Evolutionary conservation across 768 basidiomycete genomes (phyloP), one percentile per base, ranked within the genome.

Genomic region (Phanerochaete sordida): DNA sequence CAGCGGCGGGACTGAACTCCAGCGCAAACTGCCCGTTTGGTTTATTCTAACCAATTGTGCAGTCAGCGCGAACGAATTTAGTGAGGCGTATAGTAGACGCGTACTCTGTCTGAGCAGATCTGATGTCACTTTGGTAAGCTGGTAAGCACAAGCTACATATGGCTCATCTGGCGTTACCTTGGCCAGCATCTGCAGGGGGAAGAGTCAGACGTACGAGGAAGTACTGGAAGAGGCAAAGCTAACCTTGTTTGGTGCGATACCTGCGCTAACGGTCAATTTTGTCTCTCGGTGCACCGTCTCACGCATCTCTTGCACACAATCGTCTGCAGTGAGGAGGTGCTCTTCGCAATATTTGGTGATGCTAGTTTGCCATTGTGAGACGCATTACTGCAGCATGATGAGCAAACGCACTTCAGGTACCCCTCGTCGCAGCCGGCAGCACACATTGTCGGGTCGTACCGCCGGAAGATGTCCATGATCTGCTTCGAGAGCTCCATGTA

Each of bases 231-330:
- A 19, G 12, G 9, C 47, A 35, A 5, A 16, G 47, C 83, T 56
- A 68, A 94, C 94, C 81, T 90, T 91, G 74, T 95, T 98, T 1
- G 96, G 91, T 0, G 96, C 95, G 59, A 98, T 94, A 2, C 97
- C 97, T 30, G 95, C 95, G 65, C 92, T 95, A 55, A 91, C 93
- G 2, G 97, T 98, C 52, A 98, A 71, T 56, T 83, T 83, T 2
- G 95, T 98, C 73, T 90, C 90, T 19, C 78, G 77, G 57, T 86
- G 79, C 2, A 98, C 91, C 44, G 77, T 78, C 26, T 78, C 79
- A 24, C 97, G 79, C 76, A 99, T 89, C 62, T 89, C 80, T 54
- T 81, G 74, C 13, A 96, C 91, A 66, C 93, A 95, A 47, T 87
- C 85, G 30, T 84, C 85, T 0, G 88, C 81, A 1, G 80, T 79